These are phyloP conservation scores for Aspergillus novofumigatus DNA, from an alignment of 2,329 filamentous ascomycete species.

Conservation along the genomic window DNA sequence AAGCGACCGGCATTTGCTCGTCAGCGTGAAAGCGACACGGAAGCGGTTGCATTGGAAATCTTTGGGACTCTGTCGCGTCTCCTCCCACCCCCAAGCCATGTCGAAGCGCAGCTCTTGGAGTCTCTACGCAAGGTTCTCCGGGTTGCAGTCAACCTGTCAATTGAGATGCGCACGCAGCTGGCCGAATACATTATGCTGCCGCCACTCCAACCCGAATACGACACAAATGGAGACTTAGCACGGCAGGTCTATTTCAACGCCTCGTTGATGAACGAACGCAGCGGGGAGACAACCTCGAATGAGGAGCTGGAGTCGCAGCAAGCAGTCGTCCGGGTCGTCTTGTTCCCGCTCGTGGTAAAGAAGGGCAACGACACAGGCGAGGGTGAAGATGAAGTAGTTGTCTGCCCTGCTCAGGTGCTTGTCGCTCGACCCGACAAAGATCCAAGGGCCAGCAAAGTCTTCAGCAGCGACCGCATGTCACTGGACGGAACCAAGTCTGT, in stretches of 20 bases:
- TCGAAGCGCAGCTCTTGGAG: conserved; percentile 74
- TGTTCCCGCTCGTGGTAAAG: conserved; percentile 95
- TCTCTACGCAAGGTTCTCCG: conserved; percentile 84
- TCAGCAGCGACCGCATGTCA: conserved; percentile 43
- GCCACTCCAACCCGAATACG: conserved; percentile 89
- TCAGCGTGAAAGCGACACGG: conserved; percentile 84
- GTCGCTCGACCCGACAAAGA: conserved; percentile 56
- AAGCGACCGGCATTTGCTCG: conserved; percentile 73
- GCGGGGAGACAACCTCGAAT: conserved; percentile 65
- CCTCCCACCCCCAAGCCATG: conserved; percentile 77
- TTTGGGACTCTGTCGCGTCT: conserved; percentile 78
- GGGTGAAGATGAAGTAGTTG: conserved; percentile 90
- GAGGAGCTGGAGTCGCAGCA: conserved; percentile 73
- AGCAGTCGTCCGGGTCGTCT: conserved; percentile 80
- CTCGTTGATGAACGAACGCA: conserved; percentile 89
- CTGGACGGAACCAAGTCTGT: conserved; percentile 36
- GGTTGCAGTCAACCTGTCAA: conserved; percentile 81
- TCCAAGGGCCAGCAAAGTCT: conserved; percentile 34
- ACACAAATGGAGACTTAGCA: conserved; percentile 82
- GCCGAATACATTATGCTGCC: conserved; percentile 99
- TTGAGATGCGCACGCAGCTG: conserved; percentile 96
- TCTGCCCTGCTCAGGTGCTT: conserved; percentile 91
- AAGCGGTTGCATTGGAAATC: conserved; percentile 91
- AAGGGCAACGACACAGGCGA: conserved; percentile 84
- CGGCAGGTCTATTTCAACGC: conserved; percentile 90